Conservation (phyloP, 768 basidiomycete genomes). For the Cytidiella melzeri region DNA sequence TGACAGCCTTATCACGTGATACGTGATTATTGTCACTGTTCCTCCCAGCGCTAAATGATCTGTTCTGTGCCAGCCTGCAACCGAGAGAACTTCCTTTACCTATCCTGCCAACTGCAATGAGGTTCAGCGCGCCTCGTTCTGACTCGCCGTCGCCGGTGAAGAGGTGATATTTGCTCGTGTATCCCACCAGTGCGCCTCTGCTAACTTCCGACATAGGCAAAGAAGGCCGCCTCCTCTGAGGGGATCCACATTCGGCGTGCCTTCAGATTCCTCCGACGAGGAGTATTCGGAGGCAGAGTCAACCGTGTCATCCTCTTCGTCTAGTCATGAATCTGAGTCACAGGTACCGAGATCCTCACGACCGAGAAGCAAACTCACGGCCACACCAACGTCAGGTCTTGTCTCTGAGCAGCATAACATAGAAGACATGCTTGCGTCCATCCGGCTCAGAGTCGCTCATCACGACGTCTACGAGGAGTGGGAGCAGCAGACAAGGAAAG, state of each 20-base stretch:
- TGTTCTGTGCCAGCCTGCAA: too few species aligned
- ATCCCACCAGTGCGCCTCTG: neutral
- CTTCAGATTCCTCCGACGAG: conserved; percentile 42
- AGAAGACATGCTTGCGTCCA: conserved; percentile 41
- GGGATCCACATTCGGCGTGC: conserved; percentile 49
- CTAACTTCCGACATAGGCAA: conserved; percentile 12
- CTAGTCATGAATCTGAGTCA: conserved; percentile 39
- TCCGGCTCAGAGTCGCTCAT: conserved; percentile 37
- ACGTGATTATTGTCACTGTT: too few species aligned
- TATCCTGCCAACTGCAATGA: too few species aligned
- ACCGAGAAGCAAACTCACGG: conserved; percentile 18
- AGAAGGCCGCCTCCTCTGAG: conserved; percentile 10
- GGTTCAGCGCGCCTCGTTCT: conserved; percentile 49
- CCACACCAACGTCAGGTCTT: neutral
- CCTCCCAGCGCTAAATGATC: too few species aligned
- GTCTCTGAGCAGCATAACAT: conserved; percentile 30
- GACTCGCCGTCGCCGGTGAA: conserved; percentile 43
- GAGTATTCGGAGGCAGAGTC: conserved; percentile 37
- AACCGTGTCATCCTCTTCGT: conserved; percentile 27
- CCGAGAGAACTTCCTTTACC: too few species aligned
- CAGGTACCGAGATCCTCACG: conserved; percentile 30
- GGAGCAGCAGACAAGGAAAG: conserved; percentile 41
- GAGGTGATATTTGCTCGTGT: conserved; percentile 24
- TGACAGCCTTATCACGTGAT: too few species aligned
- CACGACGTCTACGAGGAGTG: conserved; percentile 45